phyloP scores from a whole-genome alignment of 2,329 filamentous ascomycete genomes.

The Aspergillus proliferans region DNA sequence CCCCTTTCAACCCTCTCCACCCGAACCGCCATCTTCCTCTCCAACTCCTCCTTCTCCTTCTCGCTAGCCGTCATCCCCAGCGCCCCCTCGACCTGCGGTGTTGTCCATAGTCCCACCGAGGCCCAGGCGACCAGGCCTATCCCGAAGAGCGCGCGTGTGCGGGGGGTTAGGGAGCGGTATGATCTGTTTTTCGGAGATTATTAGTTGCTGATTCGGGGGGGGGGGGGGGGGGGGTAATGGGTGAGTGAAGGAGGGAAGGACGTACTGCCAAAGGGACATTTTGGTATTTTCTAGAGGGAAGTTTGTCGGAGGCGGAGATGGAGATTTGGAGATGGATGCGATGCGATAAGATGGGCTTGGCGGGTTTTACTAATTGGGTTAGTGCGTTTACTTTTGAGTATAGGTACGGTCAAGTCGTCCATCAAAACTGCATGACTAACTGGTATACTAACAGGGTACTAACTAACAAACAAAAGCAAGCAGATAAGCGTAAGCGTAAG shows the following conservation, averaged over 20 bases:
- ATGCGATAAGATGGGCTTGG: too few species aligned
- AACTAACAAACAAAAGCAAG: constrained; percentile 1
- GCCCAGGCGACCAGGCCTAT: constrained; percentile 72
- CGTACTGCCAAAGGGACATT: constrained; percentile 38
- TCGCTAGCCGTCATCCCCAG: constrained; percentile 67
- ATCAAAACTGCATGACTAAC: too few species aligned
- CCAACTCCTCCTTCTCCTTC: constrained; percentile 63
- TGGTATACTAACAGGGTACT: too few species aligned
- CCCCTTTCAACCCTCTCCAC: constrained; percentile 28
- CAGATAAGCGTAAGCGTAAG: constrained; percentile 5
- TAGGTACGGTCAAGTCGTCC: too few species aligned
- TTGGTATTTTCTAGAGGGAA: not conserved
- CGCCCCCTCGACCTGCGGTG: constrained; percentile 66
- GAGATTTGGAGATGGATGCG: too few species aligned
- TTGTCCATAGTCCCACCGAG: constrained; percentile 62
- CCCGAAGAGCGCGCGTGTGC: constrained; percentile 66
- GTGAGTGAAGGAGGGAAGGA: not conserved
- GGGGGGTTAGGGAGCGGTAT: constrained; percentile 66
- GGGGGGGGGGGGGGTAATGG: not conserved
- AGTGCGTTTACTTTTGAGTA: too few species aligned
- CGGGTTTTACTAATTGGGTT: too few species aligned
- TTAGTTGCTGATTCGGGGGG: not conserved
- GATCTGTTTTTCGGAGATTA: constrained; percentile 42
- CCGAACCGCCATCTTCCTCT: constrained; percentile 34
- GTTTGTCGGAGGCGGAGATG: not conserved